These are phyloP conservation scores for Candida multigemmis DNA, from an alignment of 805 yeast genomes.

Conservation along the genomic window DNA sequence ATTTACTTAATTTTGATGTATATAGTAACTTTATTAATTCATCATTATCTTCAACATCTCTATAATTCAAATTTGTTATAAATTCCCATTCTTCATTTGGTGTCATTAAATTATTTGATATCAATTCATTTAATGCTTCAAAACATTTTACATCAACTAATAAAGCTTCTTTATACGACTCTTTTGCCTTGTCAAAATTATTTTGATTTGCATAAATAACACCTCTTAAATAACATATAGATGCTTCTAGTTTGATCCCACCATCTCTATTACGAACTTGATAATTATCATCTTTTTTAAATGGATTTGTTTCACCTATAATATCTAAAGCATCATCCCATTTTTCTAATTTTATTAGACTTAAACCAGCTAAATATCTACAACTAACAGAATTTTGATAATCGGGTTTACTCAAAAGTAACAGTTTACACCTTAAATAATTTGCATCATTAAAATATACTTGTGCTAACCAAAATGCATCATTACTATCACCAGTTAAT, in stretches of 20 bases:
- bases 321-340: conserved; percentile 88
- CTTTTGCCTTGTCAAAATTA: conserved; percentile 79
- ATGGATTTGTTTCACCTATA: conserved; percentile 77
- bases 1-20: conserved; percentile 67
- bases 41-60: conserved; percentile 68
- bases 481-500: conserved; percentile 79
- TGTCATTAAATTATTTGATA: conserved; percentile 62
- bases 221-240: conserved; percentile 81
- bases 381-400: conserved; percentile 62
- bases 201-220: conserved; percentile 73
- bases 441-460: conserved; percentile 71
- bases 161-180: conserved; percentile 80
- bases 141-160: conserved; percentile 82
- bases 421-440: conserved; percentile 68
- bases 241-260: conserved; percentile 80
- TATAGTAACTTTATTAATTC: conserved; percentile 74
- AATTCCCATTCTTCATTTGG: conserved; percentile 88
- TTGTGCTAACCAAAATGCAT: conserved; percentile 95
- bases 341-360: conserved; percentile 59
- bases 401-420: conserved; percentile 47
- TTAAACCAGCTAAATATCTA: conserved; percentile 69
- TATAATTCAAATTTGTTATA: conserved; percentile 52
- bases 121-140: conserved; percentile 82
- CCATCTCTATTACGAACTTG: conserved; percentile 55
- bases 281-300: conserved; percentile 33